Base-by-base conservation (phyloP, 805 yeast genomes). In the Wickerhamiella allomyrinae region DNA sequence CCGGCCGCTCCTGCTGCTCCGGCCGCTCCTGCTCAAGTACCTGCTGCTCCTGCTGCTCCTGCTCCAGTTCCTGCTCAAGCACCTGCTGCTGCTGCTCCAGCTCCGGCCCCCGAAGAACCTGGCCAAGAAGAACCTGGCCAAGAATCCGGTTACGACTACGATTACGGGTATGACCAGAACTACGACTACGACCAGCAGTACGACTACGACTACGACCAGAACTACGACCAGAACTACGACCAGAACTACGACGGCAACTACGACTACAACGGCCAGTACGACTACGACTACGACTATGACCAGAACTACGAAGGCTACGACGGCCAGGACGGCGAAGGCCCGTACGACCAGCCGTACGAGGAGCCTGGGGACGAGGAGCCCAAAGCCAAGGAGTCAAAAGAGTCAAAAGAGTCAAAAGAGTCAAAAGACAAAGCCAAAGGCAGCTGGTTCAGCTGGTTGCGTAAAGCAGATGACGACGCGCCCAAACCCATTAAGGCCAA, bases 401-500 rank as follows among this genome's bases (percentile, higher is more conserved):
- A 36, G 24, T 11, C 19, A 8, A 20, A 17, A 41, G 53, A 51
- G 46, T 40, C 53, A 31, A 51, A 57, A 40, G 52, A 52, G 34
- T 14, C 46, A 14, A 46, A 42, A 44, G 35, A 43, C 41, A 46
- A 47, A 29, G 42, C 51, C 52, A 25, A 46, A 50, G 34, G 48
- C 44, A 68, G 70, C 5, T 65, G 70, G 70, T 59, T 66, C 34
- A 69, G 79, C 7, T 81, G 94, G 83, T 61, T 80, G 45, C 66
- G 71, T 43, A 58, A 65, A 53, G 60, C 66, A 2, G 70, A 67
- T 36, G 67, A 65, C 47, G 69, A 69, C 36, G 71, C 74, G 41
- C 84, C 83, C 31, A 83, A 82, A 55, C 81, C 86, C 0, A 70
- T 77, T 47, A 73, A 75, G 48, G 97, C 95, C 29, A 85, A 91